Evolutionary conservation across 2,329 filamentous ascomycete species (phyloP), one percentile per base, ranked within the genome.

Genomic region (Seiridium cupressi): DNA sequence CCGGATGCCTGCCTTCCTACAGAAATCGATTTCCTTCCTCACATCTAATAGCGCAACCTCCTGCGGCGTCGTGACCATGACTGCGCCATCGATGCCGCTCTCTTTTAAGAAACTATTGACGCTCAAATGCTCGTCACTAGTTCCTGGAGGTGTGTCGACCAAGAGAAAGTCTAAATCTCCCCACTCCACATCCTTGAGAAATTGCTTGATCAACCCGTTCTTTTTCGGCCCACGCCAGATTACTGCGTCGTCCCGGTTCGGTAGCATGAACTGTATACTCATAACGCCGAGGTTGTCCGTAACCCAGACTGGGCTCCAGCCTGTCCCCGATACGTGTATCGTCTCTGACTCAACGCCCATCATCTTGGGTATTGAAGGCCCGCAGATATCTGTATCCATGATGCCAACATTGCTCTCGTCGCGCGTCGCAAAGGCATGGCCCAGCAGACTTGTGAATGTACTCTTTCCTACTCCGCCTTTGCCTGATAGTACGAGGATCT

Each of bases 171-270:
- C 95, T 74, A 98, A 80, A 62, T 96, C 91, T 8, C 95, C 95
- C 95, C 96, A 99, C 72, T 96, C 92, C 5, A 99, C 95, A 70
- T 99, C 96, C 79, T 96, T 97, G 56, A 99, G 78, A 68, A 99
- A 99, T 74, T 96, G 91, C 80, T 99, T 99, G 72, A 99, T 98
- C 60, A 99, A 78, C 0, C 95, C 95, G 70, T 98, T 99, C 84
- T 99, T 99, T 84, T 99, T 99, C 3, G 95, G 90, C 0, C 95
- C 95, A 55, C 95, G 86, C 95, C 95, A 99, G 66, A 99, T 99
- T 46, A 99, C 89, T 3, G 95, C 95, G 71, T 97, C 93, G 74
- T 99, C 94, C 51, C 91, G 84, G 69, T 92, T 92, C 0, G 95
- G 95, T 51, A 99, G 81, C 92, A 99, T 96, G 73, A 99, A 99